Evolutionary conservation across 2,329 filamentous ascomycete species (phyloP).

Genomic region (Colletotrichum sp.): DNA sequence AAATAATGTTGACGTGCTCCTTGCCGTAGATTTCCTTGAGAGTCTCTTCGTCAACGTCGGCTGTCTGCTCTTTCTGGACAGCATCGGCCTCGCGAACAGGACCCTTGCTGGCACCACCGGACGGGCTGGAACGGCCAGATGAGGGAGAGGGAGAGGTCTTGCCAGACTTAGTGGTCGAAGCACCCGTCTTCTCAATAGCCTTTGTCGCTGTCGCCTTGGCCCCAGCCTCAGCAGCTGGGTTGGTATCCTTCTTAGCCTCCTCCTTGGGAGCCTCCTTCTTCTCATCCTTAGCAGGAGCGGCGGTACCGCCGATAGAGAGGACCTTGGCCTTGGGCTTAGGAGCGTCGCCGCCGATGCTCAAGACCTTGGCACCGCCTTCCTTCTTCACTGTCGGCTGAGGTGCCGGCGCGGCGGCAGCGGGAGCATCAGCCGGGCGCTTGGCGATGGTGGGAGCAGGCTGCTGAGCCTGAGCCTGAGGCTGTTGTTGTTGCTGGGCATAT

Average conservation of each 20-base stretch:
- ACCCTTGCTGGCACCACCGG: constrained; percentile 59
- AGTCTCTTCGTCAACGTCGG: constrained; percentile 73
- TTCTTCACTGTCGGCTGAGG: constrained; percentile 59
- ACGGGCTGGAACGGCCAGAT: constrained; percentile 84
- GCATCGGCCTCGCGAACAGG: constrained; percentile 75
- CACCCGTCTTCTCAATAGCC: constrained; percentile 89
- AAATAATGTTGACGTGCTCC: constrained; percentile 91
- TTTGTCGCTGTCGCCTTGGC: constrained; percentile 87
- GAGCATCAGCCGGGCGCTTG: constrained; percentile 60
- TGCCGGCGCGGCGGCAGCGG: constrained; percentile 43
- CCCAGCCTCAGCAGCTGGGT: constrained; percentile 63
- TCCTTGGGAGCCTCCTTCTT: constrained; percentile 51
- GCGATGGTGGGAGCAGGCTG: constrained; percentile 65
- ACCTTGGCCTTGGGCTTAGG: constrained; percentile 59
- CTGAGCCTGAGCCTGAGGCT: constrained; percentile 33
- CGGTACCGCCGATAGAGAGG: constrained; percentile 44
- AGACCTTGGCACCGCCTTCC: constrained; percentile 65
- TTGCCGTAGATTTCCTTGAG: constrained; percentile 97
- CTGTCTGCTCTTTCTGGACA: constrained; percentile 81
- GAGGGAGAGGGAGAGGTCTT: constrained; percentile 82
- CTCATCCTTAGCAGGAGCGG: constrained; percentile 41
- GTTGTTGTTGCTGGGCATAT: constrained; percentile 53
- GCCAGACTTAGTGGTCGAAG: constrained; percentile 60
- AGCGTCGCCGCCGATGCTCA: constrained; percentile 66
- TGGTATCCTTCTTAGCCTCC: constrained; percentile 51